Evolutionary conservation across 805 yeast genomes (phyloP).

Genomic region (Teunomyces gatunensis): DNA sequence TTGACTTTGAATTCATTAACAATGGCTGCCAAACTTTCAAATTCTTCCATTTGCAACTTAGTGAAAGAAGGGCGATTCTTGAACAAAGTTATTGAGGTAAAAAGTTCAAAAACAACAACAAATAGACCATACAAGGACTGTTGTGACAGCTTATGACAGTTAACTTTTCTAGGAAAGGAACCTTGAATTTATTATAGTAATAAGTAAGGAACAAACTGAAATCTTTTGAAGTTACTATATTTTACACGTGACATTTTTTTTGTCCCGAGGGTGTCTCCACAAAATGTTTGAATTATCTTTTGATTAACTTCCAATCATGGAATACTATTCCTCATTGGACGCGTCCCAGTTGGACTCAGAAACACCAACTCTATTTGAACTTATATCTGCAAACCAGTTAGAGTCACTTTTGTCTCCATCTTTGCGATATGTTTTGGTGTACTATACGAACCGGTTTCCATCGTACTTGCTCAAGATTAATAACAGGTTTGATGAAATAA

Average conservation of each 20-base stretch:
- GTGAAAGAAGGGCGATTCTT: neutral
- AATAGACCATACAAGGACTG: too few relatives aligned
- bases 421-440: conserved; percentile 71
- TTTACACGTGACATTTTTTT: neutral
- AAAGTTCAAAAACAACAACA: too few relatives aligned
- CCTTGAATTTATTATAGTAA: neutral
- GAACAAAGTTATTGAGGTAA: neutral
- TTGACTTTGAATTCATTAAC: conserved; percentile 16
- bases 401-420: conserved; percentile 80
- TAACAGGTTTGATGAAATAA: conserved; percentile 75
- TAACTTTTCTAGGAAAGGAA: neutral
- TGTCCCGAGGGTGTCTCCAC: conserved; percentile 6
- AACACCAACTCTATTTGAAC: conserved; percentile 85
- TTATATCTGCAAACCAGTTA: conserved; percentile 77
- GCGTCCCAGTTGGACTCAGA: conserved; percentile 72
- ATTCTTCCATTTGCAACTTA: conserved; percentile 16
- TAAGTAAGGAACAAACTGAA: neutral
- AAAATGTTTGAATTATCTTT: neutral
- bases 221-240: neutral
- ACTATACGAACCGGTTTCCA: conserved; percentile 79
- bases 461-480: conserved; percentile 58
- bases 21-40: conserved; percentile 19
- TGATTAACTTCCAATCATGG: conserved; percentile 45
- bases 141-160: too few relatives aligned
- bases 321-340: conserved; percentile 75